Base-by-base conservation (phyloP, 495 filamentous ascomycete species). In the Penicillium samsonianum region DNA sequence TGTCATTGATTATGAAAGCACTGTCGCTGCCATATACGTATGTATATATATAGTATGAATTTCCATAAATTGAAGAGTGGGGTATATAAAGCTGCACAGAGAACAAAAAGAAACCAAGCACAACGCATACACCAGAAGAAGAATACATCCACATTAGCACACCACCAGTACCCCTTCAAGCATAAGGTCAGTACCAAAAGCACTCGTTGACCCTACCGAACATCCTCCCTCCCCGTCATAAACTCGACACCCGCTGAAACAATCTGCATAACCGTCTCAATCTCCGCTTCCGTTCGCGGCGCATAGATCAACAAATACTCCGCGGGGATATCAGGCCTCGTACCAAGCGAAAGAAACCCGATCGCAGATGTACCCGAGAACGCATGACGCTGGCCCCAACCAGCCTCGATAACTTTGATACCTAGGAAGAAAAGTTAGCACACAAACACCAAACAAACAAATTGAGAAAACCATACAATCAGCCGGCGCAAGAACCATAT, bases 301-400 rank as follows among this genome's bases (percentile, higher is more conserved):
- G 92, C 89, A 75, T 97, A 97, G 14, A 97, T 80, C 81, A 96
- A 84, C 38, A 89, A 69, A 69, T 89, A 95, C 30, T 87, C 87
- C 11, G 70, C 68, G 1, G 90, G 88, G 5, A 73, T 12, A 35
- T 61, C 43, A 1, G 64, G 46, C 28, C 53, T 19, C 9, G 55
- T 61, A 2, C 70, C 71, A 9, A 66, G 50, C 83, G 80, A 60
- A 82, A 90, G 54, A 77, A 63, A 55, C 76, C 65, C 55, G 23
- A 68, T 49, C 4, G 65, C 48, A 0, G 55, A 57, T 23, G 78
- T 82, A 57, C 85, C 84, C 3, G 89, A 85, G 58, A 96, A 78
- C 1, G 89, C 89, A 71, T 96, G 91, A n/a, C 91, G 78, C 71
- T 96, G 83, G n/a, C 89, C 92, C 91, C 90, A 96, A 19, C 91